phyloP scores from a whole-genome alignment of 163 green algal genomes.

The Smithsoniella earleae region DNA sequence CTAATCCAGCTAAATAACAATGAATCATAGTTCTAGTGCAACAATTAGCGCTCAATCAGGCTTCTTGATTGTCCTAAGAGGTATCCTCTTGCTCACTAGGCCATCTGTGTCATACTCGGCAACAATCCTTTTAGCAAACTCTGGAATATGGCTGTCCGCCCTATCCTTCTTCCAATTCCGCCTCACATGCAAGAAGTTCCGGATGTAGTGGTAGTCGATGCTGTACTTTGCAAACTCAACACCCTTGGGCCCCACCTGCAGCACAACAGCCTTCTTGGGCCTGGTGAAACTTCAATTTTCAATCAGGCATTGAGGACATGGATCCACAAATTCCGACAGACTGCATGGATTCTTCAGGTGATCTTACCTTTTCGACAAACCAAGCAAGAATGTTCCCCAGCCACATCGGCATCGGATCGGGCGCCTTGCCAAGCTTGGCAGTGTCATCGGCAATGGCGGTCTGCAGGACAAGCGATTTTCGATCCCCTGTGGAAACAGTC shows the following conservation, averaged over 20 bases:
- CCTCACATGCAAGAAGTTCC: slow-evolving; percentile 91
- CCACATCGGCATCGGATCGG: slow-evolving; percentile 65
- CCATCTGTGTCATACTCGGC: slow-evolving; percentile 63
- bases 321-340: no score
- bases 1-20: background rate
- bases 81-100: slow-evolving; percentile 31
- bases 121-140: slow-evolving; percentile 70
- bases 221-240: slow-evolving; percentile 93
- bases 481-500: slow-evolving; percentile 54
- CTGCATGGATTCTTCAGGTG: no score
- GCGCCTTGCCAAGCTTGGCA: slow-evolving; percentile 72
- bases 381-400: slow-evolving; percentile 81
- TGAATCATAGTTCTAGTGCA: background rate
- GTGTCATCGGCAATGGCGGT: slow-evolving; percentile 88
- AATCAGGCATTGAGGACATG: no score
- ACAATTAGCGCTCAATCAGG: no score
- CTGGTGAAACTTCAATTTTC: background rate
- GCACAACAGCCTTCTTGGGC: no score
- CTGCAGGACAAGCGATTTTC: slow-evolving; percentile 72
- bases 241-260: slow-evolving; percentile 71
- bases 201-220: slow-evolving; percentile 94
- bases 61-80: background rate
- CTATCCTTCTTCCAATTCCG: slow-evolving; percentile 56
- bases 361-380: slow-evolving; percentile 57
- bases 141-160: slow-evolving; percentile 65